Evolutionary conservation across 306 rosid species (phyloP), one percentile per base, ranked within the genome.

Genomic region (Sicyos edulis): DNA sequence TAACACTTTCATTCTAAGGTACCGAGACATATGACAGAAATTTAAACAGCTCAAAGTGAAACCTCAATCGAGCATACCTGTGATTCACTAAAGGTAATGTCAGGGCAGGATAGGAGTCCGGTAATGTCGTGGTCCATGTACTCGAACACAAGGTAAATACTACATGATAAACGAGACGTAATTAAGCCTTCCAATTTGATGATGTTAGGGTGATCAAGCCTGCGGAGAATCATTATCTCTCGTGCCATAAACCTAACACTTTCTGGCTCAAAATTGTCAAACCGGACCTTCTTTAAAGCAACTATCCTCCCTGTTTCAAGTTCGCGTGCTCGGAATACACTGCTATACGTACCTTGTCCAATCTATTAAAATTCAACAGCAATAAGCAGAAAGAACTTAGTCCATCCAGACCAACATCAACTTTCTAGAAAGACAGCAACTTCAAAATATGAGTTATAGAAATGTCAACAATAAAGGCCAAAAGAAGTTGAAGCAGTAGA

Each of bases 291-390:
- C 97, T 95, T 95, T 82, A 95, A 44, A 47, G 99, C 99, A 65
- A 91, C 96, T 63, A 91, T 84, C 92, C 79, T 87, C 80, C 99
- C 96, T 0, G 91, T 95, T 75, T 89, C 97, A 8, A 84, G 86
- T 67, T 91, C 95, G 37, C 83, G 87, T 1, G 99, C 99, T 83
- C 97, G 83, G 61, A 93, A 93, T 58, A 93, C 99, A 56, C 91
- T 93, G 40, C 99, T 93, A 59, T 93, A 95, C 2, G 99, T 95
- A 16, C 99, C 99, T 87, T 95, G 99, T 80, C 99, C 99, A 83
- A 93, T 87, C 99, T 93, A 61, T 57, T 72, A 75, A 8, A 78
- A 15, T 75, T 17, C 10, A 69, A 51, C 22, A 26, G 17, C 73
- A 24, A 51, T 10, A 51, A 49, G 40, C 13, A 50, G 50, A 10